phyloP scores from a whole-genome alignment of 83 land plant genomes.

The Picea abies region DNA sequence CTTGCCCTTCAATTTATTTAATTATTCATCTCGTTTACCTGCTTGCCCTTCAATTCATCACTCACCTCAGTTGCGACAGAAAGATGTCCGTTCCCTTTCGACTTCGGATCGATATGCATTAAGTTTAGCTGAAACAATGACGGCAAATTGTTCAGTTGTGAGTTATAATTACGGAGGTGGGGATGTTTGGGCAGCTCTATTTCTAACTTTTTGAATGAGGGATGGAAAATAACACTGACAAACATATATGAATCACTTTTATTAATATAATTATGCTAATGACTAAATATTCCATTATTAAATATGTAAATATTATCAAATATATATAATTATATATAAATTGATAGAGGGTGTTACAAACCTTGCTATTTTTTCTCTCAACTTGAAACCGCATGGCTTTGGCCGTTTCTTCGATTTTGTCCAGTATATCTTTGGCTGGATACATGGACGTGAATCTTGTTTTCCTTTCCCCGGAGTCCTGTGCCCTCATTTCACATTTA shows the following conservation, averaged over 20 bases:
- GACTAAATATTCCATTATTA: no score
- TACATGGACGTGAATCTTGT: slow-evolving; percentile 65
- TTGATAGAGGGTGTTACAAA: neutral
- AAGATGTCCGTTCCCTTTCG: slow-evolving; percentile 32
- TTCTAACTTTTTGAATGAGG: no score
- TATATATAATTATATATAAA: no score
- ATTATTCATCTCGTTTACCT: neutral
- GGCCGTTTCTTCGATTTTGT: slow-evolving; percentile 55
- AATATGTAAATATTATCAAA: no score
- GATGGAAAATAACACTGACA: no score
- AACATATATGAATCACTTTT: no score
- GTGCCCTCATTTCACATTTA: neutral
- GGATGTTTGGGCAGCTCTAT: no score
- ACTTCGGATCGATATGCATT: slow-evolving; percentile 24
- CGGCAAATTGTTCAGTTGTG: no score
- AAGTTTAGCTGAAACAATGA: slow-evolving; percentile 36
- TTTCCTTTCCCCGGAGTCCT: slow-evolving; percentile 63
- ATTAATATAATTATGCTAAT: no score
- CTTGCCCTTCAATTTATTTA: no score
- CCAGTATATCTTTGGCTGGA: slow-evolving; percentile 53
- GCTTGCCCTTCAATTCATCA: neutral
- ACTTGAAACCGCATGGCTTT: slow-evolving; percentile 59
- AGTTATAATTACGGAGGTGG: no score
- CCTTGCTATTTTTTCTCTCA: slow-evolving; percentile 61
- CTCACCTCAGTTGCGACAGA: slow-evolving; percentile 52